Evolutionary conservation across 2,329 filamentous ascomycete genomes (phyloP).

Genomic region (Fusarium agapanthi): DNA sequence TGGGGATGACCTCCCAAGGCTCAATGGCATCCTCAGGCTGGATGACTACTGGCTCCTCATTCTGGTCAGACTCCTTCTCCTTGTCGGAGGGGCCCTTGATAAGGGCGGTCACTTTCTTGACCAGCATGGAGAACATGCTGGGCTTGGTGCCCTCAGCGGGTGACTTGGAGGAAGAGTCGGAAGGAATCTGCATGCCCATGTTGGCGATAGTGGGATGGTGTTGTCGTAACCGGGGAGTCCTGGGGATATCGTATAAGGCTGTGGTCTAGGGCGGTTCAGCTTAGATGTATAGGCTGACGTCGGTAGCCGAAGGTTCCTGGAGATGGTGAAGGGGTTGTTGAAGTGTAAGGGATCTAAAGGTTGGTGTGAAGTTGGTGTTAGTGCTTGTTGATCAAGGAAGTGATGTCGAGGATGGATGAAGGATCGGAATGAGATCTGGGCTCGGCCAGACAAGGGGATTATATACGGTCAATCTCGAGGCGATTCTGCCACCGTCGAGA

Average conservation of each 20-base stretch:
- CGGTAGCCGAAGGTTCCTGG: no score
- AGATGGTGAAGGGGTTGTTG: no score
- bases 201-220: background rate
- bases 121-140: background rate
- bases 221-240: no score
- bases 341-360: background rate
- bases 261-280: background rate
- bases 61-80: background rate
- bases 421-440: background rate
- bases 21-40: background rate
- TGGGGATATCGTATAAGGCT: fast-evolving
- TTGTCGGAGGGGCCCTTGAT: background rate
- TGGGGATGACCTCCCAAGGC: background rate
- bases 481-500: background rate
- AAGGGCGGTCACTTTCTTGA: background rate
- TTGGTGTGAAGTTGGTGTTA: background rate
- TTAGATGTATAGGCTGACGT: no score
- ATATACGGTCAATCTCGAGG: background rate
- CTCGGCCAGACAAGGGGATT: no score
- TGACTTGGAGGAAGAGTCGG: background rate
- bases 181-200: background rate
- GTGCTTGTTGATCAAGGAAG: background rate
- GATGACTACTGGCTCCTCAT: background rate
- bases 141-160: background rate
- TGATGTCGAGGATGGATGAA: background rate